A percentile compares a stretch with the other conserved stretches of the same genome.
These are phyloP conservation scores for Plasmodium adleri DNA, from an alignment of 169 alveolate genomes.

Conservation along the genomic window DNA sequence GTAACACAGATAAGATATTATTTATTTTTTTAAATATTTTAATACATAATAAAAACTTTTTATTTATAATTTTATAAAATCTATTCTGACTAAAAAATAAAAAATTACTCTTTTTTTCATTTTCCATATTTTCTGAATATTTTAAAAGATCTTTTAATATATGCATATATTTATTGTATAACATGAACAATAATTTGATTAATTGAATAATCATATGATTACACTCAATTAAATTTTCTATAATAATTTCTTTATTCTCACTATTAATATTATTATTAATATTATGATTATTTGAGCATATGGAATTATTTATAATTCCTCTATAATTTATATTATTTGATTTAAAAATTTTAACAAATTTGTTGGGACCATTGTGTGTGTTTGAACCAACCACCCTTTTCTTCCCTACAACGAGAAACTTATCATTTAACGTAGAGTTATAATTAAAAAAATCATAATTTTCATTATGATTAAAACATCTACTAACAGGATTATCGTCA, in stretches of 20 bases:
- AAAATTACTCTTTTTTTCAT: neutral
- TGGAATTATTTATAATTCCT: neutral
- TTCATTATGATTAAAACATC: no score
- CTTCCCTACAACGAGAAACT: no score
- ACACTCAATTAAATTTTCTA: slow-evolving; percentile 24
- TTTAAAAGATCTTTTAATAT: slow-evolving; percentile 3
- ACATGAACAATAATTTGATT: slow-evolving; percentile 19
- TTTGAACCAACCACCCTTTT: no score
- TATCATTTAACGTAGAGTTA: no score
- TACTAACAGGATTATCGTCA: neutral
- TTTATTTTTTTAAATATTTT: slow-evolving; percentile 23
- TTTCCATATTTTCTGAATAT: neutral
- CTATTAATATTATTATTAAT: slow-evolving; percentile 13
- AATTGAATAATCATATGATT: slow-evolving; percentile 19
- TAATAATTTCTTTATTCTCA: slow-evolving; percentile 8
- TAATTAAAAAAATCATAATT: no score
- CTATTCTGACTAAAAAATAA: neutral
- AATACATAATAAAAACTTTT: slow-evolving; percentile 6
- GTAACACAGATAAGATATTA: slow-evolving; percentile 1
- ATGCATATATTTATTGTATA: slow-evolving; percentile 5
- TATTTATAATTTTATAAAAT: slow-evolving; percentile 14
- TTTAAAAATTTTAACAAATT: neutral
- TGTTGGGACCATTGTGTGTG: no score
- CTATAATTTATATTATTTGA: neutral
- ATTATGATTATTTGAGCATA: neutral